Evolutionary conservation across 345 rosid species (phyloP), one percentile per base, ranked within the genome.

Genomic region (Abelmoschus esculentus): DNA sequence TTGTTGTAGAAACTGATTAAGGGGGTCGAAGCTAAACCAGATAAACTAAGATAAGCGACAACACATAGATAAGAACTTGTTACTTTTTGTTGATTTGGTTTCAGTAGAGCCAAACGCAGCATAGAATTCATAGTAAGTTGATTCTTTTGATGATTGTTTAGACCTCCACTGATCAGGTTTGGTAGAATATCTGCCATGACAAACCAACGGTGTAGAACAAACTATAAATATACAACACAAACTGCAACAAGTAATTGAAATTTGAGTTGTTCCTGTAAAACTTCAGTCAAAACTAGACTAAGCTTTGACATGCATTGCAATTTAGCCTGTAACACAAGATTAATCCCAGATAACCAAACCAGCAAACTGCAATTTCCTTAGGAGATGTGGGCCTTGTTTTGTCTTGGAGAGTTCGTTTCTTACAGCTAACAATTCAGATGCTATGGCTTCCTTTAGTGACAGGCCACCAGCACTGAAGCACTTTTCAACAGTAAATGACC

Each of bases 401-500:
- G 95, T 78, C 82, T 86, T 89, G 34, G 82, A 84, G 70, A 91
- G 83, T 77, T 82, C 95, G 69, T 66, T 70, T 74, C 59, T 85
- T 75, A 86, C 89, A 49, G 81, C 82, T 78, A 82, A 75, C 71
- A 93, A 70, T 74, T 93, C 98, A 38, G 83, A 74, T 65, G 87
- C 96, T 77, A 93, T 83, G 73, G 84, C 77, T 78, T 91, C 97
- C 76, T 84, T 83, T 56, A 86, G 74, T 40, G 96, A 82, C 76
- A 84, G 55, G 73, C 86, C 88, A 83, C 95, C 77, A 57, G 86
- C 89, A 71, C 73, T 42, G 53, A 91, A 91, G 80, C 98, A 91
- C 78, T 83, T 93, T 71, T 91, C 96, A 70, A 93, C 85, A 7
- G 92, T 87, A 76, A 89, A 93, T 73, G 95, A 89, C 74, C 98